These are phyloP conservation scores for Sextonia rubra DNA, from an alignment of 164 flowering plant species.

Conservation along the genomic window DNA sequence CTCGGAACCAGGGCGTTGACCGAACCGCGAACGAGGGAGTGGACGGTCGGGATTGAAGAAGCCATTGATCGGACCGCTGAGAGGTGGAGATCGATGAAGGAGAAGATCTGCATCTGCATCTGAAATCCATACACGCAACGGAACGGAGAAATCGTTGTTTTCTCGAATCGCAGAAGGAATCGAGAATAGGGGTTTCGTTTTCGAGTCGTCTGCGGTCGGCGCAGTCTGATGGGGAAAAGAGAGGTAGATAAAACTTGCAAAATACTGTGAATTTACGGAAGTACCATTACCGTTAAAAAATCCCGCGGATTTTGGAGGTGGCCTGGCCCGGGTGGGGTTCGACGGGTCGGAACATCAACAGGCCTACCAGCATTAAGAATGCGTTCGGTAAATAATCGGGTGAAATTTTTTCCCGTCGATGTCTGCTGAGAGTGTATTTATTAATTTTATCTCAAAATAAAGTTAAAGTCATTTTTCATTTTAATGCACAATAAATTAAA, in stretches of 20 bases:
- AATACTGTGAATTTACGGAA: too few relatives aligned
- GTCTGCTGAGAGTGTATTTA: too few relatives aligned
- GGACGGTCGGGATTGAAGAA: constrained; percentile 10
- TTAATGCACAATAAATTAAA: too few relatives aligned
- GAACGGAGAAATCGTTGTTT: background rate
- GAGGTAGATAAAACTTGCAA: background rate
- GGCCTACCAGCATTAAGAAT: too few relatives aligned
- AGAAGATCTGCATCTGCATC: constrained; percentile 13
- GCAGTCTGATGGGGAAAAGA: background rate
- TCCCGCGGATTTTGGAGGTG: too few relatives aligned
- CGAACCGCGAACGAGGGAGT: constrained; percentile 15
- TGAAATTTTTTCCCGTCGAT: too few relatives aligned
- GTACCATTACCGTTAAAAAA: too few relatives aligned
- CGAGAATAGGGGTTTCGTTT: background rate
- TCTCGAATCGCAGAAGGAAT: background rate
- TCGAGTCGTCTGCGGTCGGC: background rate
- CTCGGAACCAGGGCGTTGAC: constrained; percentile 29
- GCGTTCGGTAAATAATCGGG: too few relatives aligned
- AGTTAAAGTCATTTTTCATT: too few relatives aligned
- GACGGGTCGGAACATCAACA: too few relatives aligned
- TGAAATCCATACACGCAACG: constrained; percentile 8
- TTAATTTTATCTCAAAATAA: too few relatives aligned
- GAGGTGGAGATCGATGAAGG: constrained; percentile 8
- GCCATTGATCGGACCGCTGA: background rate
- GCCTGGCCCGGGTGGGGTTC: too few relatives aligned